Evolutionary conservation across 73 alveolate species (phyloP).

Genomic region (Paramecium biaurelia): DNA sequence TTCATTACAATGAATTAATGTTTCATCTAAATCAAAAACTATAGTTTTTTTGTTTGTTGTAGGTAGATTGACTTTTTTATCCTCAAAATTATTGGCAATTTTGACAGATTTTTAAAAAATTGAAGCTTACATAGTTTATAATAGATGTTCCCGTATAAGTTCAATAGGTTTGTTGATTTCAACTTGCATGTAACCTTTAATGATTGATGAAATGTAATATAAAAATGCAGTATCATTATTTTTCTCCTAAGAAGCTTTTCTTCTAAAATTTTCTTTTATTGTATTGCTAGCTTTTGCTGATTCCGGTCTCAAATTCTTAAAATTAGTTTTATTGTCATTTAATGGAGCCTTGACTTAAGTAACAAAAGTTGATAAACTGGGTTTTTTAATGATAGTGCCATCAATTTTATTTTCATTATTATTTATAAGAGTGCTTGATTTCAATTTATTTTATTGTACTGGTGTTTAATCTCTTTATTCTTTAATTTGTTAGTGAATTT

Average conservation of each 20-base stretch:
- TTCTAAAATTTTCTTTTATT: neutral
- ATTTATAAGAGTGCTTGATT: slow-evolving; percentile 8
- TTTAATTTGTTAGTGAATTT: neutral
- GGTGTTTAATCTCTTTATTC: neutral
- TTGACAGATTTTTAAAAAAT: slow-evolving; percentile 28
- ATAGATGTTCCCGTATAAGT: slow-evolving; percentile 51
- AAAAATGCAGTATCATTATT: neutral
- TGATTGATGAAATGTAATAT: neutral
- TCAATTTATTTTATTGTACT: neutral
- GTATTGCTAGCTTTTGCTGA: neutral
- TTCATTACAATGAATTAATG: slow-evolving; percentile 65
- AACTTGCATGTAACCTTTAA: neutral
- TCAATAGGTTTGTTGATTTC: slow-evolving; percentile 26
- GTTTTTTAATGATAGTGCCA: slow-evolving; percentile 27
- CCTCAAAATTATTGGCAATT: slow-evolving; percentile 33
- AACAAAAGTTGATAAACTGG: slow-evolving; percentile 16
- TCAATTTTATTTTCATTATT: slow-evolving; percentile 3
- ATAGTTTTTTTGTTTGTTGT: slow-evolving; percentile 45
- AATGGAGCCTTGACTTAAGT: slow-evolving; percentile 5
- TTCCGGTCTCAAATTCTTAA: slow-evolving; percentile 13
- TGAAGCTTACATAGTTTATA: slow-evolving; percentile 62
- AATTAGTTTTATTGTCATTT: neutral
- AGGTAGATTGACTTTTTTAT: slow-evolving; percentile 45
- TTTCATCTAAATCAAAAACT: slow-evolving; percentile 64
- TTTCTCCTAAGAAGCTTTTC: slow-evolving; percentile 20